These are phyloP conservation scores for Leccinum griseonigrum DNA, from an alignment of 1,284 basidiomycete species.

Conservation along the genomic window DNA sequence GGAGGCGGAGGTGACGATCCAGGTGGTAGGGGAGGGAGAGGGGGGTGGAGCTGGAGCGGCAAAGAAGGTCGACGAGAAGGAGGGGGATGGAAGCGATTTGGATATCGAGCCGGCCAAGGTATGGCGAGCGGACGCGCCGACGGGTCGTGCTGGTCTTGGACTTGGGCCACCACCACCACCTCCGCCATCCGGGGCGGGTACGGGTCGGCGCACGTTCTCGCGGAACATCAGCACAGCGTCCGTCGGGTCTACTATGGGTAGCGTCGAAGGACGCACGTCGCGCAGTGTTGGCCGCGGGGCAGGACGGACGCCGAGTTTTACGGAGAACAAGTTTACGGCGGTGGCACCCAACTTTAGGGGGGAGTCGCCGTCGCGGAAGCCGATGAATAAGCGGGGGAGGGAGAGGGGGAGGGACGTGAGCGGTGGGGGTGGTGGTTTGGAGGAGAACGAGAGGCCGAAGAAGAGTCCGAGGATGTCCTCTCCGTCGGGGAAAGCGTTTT, in stretches of 20 bases:
- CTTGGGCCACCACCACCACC: neutral
- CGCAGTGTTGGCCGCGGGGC: slow-evolving; percentile 22
- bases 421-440: neutral
- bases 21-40: neutral
- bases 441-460: slow-evolving; percentile 19
- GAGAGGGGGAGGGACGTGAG: neutral
- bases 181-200: neutral
- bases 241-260: neutral
- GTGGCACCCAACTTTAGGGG: slow-evolving; percentile 38
- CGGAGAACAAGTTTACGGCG: slow-evolving; percentile 46
- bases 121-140: neutral
- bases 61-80: neutral
- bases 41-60: neutral
- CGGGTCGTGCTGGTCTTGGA: neutral
- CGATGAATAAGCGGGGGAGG: slow-evolving; percentile 26
- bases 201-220: slow-evolving; percentile 31
- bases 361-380: slow-evolving; percentile 30
- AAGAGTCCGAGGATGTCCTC: slow-evolving; percentile 20
- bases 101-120: slow-evolving; percentile 6
- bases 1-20: neutral
- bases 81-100: slow-evolving; percentile 4
- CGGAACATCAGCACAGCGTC: slow-evolving; percentile 21
- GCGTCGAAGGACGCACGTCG: neutral
- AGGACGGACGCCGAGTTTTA: slow-evolving; percentile 30
- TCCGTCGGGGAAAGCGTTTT: neutral